Base-by-base conservation (phyloP, 208 protist genomes). In the Strigomonas culicis region DNA sequence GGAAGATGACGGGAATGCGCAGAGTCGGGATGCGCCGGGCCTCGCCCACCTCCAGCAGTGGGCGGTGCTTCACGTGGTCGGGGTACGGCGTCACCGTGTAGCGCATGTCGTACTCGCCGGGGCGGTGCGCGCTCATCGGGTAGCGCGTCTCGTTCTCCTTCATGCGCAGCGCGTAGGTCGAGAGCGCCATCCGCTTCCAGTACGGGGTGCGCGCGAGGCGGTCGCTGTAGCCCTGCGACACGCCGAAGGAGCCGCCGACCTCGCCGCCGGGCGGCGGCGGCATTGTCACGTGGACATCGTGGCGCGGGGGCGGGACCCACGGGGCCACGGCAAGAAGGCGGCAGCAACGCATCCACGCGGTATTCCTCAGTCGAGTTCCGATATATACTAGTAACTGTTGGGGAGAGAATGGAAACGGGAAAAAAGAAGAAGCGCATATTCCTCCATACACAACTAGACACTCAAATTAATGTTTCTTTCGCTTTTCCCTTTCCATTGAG, bases 151-250 rank as follows among this genome's bases (percentile, higher is more conserved):
- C 86, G 30, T 89, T 91, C 63, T 96, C 90, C 58, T 57, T 30
- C 87, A 96, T 94, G 52, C 90, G 87, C 27, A 90, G 59, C 19
- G 62, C 67, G 60, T 89, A 94, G 21, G 74, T 89, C n/a, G 87
- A 93, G 31, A 86, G 63, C 0, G 90, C 90, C 86, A 94, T 94
- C 50, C 90, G 87, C 71, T 93, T 91, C 88, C 90, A 96, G 69
- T 93, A 92, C 39, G 87, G 90, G 49, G 82, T 93, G 11, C 50
- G 27, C 2, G 87, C 86, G 19, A 96, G 70, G 1, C 90, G 82
- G n/a, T 94, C 77, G 63, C 86, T 93, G 73, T 96, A 96, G 0
- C 90, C 86, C 13, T 47, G 72, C 6, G 87, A 94, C 21, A 96
- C 86, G 28, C 90, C 90, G 53, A 81, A 92, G 41, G 64, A 68